Evolutionary conservation across 164 flowering plant species (phyloP).

Genomic region (Buxus sempervirens): DNA sequence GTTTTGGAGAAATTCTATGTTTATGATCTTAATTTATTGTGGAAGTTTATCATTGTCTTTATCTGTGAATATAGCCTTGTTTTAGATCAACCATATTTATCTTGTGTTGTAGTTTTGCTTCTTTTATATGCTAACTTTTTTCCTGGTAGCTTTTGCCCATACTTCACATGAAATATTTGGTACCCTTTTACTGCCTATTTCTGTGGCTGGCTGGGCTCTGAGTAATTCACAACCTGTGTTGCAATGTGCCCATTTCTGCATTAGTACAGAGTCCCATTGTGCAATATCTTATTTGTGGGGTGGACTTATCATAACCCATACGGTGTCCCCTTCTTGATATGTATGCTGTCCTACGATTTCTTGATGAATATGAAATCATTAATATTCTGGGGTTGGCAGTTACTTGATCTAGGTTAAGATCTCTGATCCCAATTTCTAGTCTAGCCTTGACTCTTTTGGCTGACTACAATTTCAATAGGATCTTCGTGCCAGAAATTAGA

Average conservation of each 20-base stretch:
- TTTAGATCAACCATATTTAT: too few species aligned
- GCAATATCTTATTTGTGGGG: neutral
- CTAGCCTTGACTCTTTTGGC: neutral
- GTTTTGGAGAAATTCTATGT: too few species aligned
- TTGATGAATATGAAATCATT: neutral
- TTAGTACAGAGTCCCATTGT: neutral
- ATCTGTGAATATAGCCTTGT: too few species aligned
- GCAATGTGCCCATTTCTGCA: neutral
- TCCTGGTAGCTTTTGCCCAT: too few species aligned
- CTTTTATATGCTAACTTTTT: too few species aligned
- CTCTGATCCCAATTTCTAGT: neutral
- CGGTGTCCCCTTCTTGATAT: neutral
- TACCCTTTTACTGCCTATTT: neutral
- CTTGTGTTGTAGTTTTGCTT: too few species aligned
- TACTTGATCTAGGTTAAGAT: neutral
- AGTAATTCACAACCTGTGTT: neutral
- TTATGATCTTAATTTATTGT: too few species aligned
- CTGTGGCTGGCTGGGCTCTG: neutral
- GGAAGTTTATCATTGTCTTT: too few species aligned
- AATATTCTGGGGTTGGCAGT: neutral
- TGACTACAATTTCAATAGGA: neutral
- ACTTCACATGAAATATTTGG: too few species aligned
- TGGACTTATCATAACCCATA: neutral
- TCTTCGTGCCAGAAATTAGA: neutral
- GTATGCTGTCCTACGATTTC: neutral